phyloP scores from a whole-genome alignment of 2,329 filamentous ascomycete species.

The Chalaropsis ovoidea region DNA sequence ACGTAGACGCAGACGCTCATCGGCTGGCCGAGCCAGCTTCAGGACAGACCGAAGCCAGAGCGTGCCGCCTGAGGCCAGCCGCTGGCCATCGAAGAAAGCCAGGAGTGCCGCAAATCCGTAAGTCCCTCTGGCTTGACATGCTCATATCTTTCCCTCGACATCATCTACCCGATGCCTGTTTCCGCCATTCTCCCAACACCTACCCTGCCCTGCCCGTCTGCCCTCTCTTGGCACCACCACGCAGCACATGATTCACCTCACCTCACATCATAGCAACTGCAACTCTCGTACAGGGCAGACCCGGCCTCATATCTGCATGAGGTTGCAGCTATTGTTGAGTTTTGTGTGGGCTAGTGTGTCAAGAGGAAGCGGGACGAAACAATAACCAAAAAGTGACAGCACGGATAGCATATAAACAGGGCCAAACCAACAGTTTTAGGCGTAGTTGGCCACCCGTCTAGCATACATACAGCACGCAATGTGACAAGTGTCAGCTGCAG shows the following conservation, averaged over 20 bases:
- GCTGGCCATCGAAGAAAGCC: slow-evolving; percentile 6
- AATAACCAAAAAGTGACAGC: not conserved
- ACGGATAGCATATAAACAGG: slow-evolving; percentile 9
- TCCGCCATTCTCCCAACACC: not conserved
- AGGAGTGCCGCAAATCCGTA: not conserved
- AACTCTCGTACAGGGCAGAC: slow-evolving; percentile 5
- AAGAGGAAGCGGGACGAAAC: slow-evolving; percentile 10
- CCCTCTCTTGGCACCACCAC: not conserved
- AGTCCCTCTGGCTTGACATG: not conserved
- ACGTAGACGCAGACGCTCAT: slow-evolving; percentile 15
- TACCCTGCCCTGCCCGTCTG: not conserved
- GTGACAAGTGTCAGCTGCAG: slow-evolving; percentile 15
- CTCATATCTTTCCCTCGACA: not conserved
- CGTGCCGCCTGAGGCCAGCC: slow-evolving; percentile 9
- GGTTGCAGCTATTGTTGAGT: not conserved
- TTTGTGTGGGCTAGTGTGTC: not conserved
- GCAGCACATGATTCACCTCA: slow-evolving; percentile 3
- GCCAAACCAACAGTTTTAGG: not conserved
- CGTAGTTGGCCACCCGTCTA: not conserved
- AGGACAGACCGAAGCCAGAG: slow-evolving; percentile 19
- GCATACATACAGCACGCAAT: not conserved
- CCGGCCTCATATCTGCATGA: slow-evolving; percentile 4
- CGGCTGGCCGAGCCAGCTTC: slow-evolving; percentile 16
- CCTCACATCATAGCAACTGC: not conserved
- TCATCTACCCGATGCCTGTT: not conserved